phyloP scores from a whole-genome alignment of 2,329 filamentous ascomycete genomes.

The Calonectria hongkongensis region DNA sequence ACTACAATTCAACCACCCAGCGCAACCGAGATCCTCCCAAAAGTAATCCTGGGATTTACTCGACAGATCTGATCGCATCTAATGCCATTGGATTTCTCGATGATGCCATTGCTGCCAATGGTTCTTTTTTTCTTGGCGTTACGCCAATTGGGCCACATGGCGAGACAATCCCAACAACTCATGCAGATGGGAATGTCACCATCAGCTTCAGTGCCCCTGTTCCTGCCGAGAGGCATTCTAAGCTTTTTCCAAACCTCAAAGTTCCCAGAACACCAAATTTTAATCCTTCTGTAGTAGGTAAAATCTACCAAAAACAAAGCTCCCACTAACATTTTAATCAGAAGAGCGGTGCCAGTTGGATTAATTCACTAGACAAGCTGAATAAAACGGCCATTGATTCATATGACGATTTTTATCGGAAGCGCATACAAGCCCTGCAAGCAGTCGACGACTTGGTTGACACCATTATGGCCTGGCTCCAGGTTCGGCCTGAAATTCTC shows the following conservation, averaged over 20 bases:
- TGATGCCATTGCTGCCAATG: not conserved
- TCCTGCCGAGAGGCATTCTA: not conserved
- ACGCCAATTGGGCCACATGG: constrained; percentile 7
- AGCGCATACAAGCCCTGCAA: not conserved
- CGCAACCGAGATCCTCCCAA: constrained; percentile 70
- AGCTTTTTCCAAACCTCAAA: not conserved
- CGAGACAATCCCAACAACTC: not conserved
- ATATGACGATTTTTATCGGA: not conserved
- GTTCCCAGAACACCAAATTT: not conserved
- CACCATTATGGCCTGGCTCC: not conserved
- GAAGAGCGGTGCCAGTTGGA: not conserved
- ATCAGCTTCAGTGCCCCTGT: not conserved
- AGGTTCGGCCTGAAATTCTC: not conserved
- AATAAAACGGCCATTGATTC: not conserved
- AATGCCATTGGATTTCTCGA: constrained; percentile 66
- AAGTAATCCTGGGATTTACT: constrained; percentile 69
- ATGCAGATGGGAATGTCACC: not conserved
- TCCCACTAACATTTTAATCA: not conserved
- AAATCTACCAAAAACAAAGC: not conserved
- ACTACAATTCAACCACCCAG: constrained; percentile 79
- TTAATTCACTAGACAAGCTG: not conserved
- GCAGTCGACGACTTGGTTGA: not conserved
- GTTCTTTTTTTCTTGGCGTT: not conserved
- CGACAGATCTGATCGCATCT: constrained; percentile 70
- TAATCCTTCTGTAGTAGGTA: not conserved